Percentiles rank a stretch among this genome's conserved stretches.
Conservation (phyloP, 2,329 filamentous ascomycete genomes). For the Fusarium sp. region DNA sequence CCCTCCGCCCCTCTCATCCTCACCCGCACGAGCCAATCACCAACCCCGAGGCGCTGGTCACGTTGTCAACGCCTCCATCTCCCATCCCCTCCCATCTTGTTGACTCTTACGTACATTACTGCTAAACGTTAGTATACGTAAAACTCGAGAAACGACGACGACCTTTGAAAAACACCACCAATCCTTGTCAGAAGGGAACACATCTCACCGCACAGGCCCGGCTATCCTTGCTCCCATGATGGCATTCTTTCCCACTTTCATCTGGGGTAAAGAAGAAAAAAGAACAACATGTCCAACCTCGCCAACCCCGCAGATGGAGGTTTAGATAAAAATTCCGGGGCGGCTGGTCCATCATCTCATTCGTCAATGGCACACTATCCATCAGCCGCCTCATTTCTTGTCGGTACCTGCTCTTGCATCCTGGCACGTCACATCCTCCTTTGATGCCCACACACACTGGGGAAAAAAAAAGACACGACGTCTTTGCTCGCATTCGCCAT, state of each 20-base stretch:
- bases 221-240: neutral
- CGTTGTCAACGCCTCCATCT: conserved; percentile 32
- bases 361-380: conserved; percentile 22
- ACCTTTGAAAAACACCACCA: neutral
- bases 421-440: neutral
- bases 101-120: conserved; percentile 1
- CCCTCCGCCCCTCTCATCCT: conserved; percentile 6
- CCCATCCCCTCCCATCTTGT: neutral
- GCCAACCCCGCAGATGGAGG: conserved; percentile 13
- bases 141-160: neutral
- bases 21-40: conserved; percentile 19
- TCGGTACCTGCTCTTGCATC: neutral
- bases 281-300: neutral
- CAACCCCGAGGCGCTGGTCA: conserved; percentile 23
- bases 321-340: neutral
- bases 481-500: neutral
- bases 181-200: neutral
- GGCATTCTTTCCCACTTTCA: neutral
- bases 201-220: neutral
- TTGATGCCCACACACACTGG: neutral
- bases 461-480: neutral
- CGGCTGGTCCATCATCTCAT: conserved; percentile 9
- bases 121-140: neutral
- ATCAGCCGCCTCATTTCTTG: conserved; percentile 8
- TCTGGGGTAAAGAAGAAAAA: neutral